Base-by-base conservation (phyloP, 139 green algal genomes). In the Coccomyxa sp. region DNA sequence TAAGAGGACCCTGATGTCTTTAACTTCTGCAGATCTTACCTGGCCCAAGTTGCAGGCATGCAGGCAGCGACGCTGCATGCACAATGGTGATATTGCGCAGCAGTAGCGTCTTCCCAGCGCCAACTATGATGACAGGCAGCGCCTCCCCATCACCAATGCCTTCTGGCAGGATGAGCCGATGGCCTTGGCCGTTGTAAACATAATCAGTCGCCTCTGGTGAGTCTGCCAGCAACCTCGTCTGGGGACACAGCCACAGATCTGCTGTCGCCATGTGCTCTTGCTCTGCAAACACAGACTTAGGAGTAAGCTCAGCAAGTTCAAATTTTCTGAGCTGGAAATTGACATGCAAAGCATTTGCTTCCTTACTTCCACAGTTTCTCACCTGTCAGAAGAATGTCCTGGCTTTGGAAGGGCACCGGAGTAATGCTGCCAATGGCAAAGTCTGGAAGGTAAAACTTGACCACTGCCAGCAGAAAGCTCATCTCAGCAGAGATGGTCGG, bases 71-170 rank as follows among this genome's bases (percentile, higher is more conserved):
- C 13, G 63, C 84, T 9, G 88, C 84, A 88, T 97, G 92, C 23
- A 95, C 85, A 0, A 99, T 84, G 0, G 58, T 87, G 0, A 98
- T 82, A 82, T 98, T 98, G 28, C 84, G 87, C 80, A 99, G 89
- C 68, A 82, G 85, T 82, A 99, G 89, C 14, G 86, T 94, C 58
- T 89, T 91, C 17, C 86, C 87, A 1, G 87, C 9, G 23, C 94
- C 96, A 13, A 99, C 87, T 27, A 97, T 68, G 58, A 99, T 94
- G 27, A 99, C 87, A 12, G 96, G 96, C 58, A 97, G 77, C 15
- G 77, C 76, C 81, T 95, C 77, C 13, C 13, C 77, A 16, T 32
- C 21, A 21, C 0, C 51, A 51, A 81, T 13, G 51, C 32, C 92
- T 10, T 86, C 79, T 31, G 89, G 79, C n/a, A 86, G 71, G 27